Percentiles rank a stretch among this genome's conserved stretches.
Conservation (phyloP, 2,329 filamentous ascomycete species). For the Escovopsis sp. region DNA sequence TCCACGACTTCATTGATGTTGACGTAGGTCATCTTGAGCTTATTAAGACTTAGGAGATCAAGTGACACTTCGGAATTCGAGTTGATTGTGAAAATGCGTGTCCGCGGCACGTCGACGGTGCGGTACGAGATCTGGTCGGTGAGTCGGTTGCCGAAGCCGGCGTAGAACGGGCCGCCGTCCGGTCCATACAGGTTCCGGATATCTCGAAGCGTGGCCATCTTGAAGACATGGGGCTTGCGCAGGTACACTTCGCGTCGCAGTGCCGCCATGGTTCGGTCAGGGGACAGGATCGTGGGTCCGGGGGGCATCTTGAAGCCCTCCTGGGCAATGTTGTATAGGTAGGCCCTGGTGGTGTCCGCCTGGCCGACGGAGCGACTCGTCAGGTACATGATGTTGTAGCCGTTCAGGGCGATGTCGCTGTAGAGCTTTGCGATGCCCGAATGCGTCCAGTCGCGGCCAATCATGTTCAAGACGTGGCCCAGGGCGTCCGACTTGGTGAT, state of each 20-base stretch:
- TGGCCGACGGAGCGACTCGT: constrained; percentile 89
- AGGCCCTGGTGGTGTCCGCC: constrained; percentile 78
- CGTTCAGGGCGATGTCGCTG: constrained; percentile 86
- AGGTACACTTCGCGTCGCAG: constrained; percentile 85
- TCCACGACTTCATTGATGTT: constrained; percentile 96
- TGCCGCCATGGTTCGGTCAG: constrained; percentile 88
- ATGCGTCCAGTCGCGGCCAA: constrained; percentile 96
- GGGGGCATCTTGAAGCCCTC: constrained; percentile 75
- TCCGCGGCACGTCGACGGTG: constrained; percentile 87
- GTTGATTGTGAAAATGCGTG: constrained; percentile 96
- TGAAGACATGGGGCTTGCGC: constrained; percentile 95
- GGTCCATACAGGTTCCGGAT: constrained; percentile 77
- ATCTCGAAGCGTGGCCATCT: constrained; percentile 94
- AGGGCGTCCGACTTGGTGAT: constrained; percentile 96
- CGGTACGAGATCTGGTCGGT: constrained; percentile 95
- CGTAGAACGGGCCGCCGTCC: constrained; percentile 76
- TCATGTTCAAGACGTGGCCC: constrained; percentile 90
- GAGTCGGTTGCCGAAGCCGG: constrained; percentile 89
- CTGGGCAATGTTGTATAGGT: constrained; percentile 78
- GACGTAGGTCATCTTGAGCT: constrained; percentile 91
- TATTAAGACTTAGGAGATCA: constrained; percentile 79
- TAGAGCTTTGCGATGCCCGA: constrained; percentile 93
- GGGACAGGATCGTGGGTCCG: constrained; percentile 88
- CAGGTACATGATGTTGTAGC: constrained; percentile 97
- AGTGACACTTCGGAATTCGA: constrained; percentile 91